These are phyloP conservation scores for Penicillium concentricum DNA, from an alignment of 2,329 filamentous ascomycete species.

Conservation along the genomic window DNA sequence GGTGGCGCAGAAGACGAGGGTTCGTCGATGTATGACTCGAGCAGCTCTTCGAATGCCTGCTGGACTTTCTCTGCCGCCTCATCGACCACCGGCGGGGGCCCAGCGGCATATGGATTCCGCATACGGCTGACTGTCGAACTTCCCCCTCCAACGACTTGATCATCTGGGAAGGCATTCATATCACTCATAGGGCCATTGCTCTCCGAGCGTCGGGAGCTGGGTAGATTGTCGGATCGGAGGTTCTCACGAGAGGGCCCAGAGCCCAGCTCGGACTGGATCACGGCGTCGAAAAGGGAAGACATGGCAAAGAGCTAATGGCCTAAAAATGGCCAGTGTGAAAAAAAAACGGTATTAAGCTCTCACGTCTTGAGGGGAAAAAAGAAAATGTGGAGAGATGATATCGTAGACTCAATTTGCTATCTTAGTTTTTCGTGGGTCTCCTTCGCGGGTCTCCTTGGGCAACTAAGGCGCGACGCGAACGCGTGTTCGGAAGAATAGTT, in stretches of 20 bases:
- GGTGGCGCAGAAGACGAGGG: constrained; percentile 53
- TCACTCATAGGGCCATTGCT: constrained; percentile 56
- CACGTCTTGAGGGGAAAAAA: constrained; percentile 3
- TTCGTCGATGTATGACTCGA: constrained; percentile 62
- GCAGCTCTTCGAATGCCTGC: constrained; percentile 61
- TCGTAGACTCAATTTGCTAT: constrained; percentile 9
- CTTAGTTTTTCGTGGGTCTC: constrained; percentile 20
- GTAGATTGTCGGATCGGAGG: constrained; percentile 41
- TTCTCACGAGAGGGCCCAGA: constrained; percentile 33
- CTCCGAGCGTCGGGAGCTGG: constrained; percentile 56
- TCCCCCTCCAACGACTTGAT: constrained; percentile 58
- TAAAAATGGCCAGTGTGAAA: constrained; percentile 21
- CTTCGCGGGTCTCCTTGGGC: constrained; percentile 19
- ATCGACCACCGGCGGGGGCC: constrained; percentile 60
- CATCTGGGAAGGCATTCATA: constrained; percentile 59
- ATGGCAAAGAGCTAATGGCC: constrained; percentile 32
- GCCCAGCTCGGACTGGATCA: constrained; percentile 43
- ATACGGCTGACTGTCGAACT: constrained; percentile 50
- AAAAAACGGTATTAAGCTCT: constrained; percentile 14
- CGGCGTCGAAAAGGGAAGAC: constrained; percentile 44
- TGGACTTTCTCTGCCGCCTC: constrained; percentile 62
- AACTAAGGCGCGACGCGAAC: constrained; percentile 28
- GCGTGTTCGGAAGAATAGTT: constrained; percentile 20
- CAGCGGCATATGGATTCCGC: constrained; percentile 50
- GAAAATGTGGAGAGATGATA: constrained; percentile 13